phyloP scores from a whole-genome alignment of 1,139 yeast genomes.

The Yamadazyma diospyri region DNA sequence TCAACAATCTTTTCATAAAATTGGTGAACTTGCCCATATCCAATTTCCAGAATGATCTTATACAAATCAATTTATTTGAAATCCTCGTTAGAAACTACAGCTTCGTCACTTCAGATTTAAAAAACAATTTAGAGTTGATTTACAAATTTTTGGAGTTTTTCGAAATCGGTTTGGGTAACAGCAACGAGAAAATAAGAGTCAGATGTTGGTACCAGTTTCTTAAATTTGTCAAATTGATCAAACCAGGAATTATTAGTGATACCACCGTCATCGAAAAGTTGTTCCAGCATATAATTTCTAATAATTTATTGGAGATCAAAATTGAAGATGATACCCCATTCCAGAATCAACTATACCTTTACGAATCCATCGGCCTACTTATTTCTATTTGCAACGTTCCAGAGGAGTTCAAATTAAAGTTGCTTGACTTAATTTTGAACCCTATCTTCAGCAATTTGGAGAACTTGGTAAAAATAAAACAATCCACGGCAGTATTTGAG shows the following conservation, averaged over 20 bases:
- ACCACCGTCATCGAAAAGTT: slow-evolving; percentile 33
- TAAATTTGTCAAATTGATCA: slow-evolving; percentile 75
- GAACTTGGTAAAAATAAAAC: slow-evolving; percentile 17
- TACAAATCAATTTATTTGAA: slow-evolving; percentile 81
- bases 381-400: slow-evolving; percentile 47
- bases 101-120: slow-evolving; percentile 47
- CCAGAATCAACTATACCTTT: slow-evolving; percentile 75
- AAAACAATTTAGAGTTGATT: slow-evolving; percentile 49
- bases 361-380: slow-evolving; percentile 74
- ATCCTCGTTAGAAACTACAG: slow-evolving; percentile 75
- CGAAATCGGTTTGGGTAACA: slow-evolving; percentile 73
- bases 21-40: slow-evolving; percentile 56
- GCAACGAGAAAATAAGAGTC: slow-evolving; percentile 66
- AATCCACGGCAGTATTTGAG: not conserved
- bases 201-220: slow-evolving; percentile 90
- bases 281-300: slow-evolving; percentile 39
- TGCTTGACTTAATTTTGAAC: slow-evolving; percentile 62
- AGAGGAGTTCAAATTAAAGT: slow-evolving; percentile 32
- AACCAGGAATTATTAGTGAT: slow-evolving; percentile 43
- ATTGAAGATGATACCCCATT: slow-evolving; percentile 53
- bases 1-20: slow-evolving; percentile 61
- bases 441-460: slow-evolving; percentile 81
- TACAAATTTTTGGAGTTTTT: slow-evolving; percentile 70
- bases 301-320: slow-evolving; percentile 47
- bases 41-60: slow-evolving; percentile 65